These are phyloP conservation scores for Epicoccum sorghinum DNA, from an alignment of 2,329 filamentous ascomycete genomes.

Conservation along the genomic window DNA sequence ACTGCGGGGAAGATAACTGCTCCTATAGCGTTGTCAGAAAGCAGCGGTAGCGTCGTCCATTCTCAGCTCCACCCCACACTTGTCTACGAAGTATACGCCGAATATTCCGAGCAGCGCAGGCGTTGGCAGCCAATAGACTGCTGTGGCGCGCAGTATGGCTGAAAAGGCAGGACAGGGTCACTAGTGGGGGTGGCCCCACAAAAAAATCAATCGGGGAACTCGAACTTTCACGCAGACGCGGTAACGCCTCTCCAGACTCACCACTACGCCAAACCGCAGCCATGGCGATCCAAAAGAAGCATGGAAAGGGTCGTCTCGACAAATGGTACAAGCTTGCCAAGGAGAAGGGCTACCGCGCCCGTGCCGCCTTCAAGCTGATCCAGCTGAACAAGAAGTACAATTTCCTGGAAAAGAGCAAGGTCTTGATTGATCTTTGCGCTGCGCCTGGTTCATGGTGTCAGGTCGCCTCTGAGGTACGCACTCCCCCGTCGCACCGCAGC, in stretches of 20 bases:
- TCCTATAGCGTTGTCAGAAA: no score
- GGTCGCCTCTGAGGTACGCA: conserved; percentile 88
- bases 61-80: no score
- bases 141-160: no score
- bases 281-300: conserved; percentile 99
- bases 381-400: conserved; percentile 99
- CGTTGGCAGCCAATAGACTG: no score
- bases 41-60: no score
- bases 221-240: conserved; percentile 13
- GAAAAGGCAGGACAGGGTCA: no score
- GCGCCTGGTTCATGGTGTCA: conserved; percentile 70
- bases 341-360: conserved; percentile 94
- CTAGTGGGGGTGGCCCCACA: neutral
- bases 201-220: conserved; percentile 16
- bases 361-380: conserved; percentile 97
- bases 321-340: conserved; percentile 99
- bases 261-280: conserved; percentile 29
- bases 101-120: no score
- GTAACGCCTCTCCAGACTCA: neutral
- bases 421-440: conserved; percentile 95
- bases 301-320: conserved; percentile 96
- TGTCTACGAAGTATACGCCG: no score
- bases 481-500: neutral
- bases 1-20: no score
- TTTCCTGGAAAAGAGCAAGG: conserved; percentile 95